Percentiles rank a stretch among this genome's conserved stretches.
Conservation (phyloP, 495 filamentous ascomycete species). For the Xylaria sp. region DNA sequence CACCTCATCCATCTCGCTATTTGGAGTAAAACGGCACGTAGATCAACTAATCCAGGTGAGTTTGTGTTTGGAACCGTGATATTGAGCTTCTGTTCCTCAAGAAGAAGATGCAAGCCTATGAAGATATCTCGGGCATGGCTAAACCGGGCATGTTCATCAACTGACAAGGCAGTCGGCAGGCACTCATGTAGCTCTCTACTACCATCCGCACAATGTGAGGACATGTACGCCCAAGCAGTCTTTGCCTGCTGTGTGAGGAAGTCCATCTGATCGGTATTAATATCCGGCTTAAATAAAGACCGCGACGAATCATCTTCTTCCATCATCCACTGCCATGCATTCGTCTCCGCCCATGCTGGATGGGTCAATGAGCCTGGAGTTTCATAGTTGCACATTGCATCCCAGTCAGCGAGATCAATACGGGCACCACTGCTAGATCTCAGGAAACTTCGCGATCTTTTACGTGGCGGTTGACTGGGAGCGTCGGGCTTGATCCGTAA, state of each 20-base stretch:
- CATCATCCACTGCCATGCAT: slow-evolving; percentile 77
- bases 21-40: slow-evolving; percentile 78
- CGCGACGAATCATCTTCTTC: slow-evolving; percentile 56
- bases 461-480: slow-evolving; percentile 30
- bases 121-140: slow-evolving; percentile 71
- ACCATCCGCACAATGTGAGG: slow-evolving; percentile 57
- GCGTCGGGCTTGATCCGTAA: slow-evolving; percentile 30
- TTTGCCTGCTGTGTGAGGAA: slow-evolving; percentile 54
- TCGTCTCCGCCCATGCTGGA: slow-evolving; percentile 69
- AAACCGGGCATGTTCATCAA: slow-evolving; percentile 60
- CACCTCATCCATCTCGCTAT: slow-evolving; percentile 86
- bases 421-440: slow-evolving; percentile 42
- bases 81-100: slow-evolving; percentile 89
- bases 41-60: slow-evolving; percentile 56
- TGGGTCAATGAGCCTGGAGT: slow-evolving; percentile 59
- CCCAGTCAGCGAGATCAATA: slow-evolving; percentile 46
- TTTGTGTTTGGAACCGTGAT: slow-evolving; percentile 64
- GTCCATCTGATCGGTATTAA: slow-evolving; percentile 37
- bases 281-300: slow-evolving; percentile 33
- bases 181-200: slow-evolving; percentile 62
- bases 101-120: slow-evolving; percentile 79
- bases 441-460: slow-evolving; percentile 37
- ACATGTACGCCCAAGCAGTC: slow-evolving; percentile 54
- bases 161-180: slow-evolving; percentile 65
- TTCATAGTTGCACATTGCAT: slow-evolving; percentile 45